These are phyloP conservation scores for Aspergillus olivimuriae DNA, from an alignment of 495 filamentous ascomycete species.

Conservation along the genomic window DNA sequence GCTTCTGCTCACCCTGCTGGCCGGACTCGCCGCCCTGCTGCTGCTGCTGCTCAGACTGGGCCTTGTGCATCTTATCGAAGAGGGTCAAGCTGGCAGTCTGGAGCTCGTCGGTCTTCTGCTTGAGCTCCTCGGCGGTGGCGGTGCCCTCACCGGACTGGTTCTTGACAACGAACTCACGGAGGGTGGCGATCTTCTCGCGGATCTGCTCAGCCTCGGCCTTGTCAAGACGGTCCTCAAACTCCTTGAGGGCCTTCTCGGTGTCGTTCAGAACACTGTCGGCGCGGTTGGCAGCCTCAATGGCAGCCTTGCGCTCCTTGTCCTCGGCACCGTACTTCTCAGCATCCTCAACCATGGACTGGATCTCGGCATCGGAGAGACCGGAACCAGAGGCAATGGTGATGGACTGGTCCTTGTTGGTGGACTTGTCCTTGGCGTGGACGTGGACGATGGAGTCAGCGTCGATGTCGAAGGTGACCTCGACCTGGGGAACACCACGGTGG, in stretches of 20 bases:
- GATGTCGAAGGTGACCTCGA: conserved; percentile 99
- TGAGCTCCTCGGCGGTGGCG: conserved; percentile 82
- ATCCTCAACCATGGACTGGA: conserved; percentile 93
- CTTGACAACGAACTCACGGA: conserved; percentile 90
- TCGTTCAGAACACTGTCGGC: conserved; percentile 95
- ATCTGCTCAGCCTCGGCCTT: conserved; percentile 91
- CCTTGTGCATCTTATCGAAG: conserved; percentile 99
- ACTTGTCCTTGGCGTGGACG: conserved; percentile 98
- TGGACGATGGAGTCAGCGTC: conserved; percentile 98
- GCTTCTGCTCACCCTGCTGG: conserved; percentile 76
- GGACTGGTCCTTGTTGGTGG: conserved; percentile 98
- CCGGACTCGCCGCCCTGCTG: conserved; percentile 43
- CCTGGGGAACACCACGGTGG: conserved; percentile 94
- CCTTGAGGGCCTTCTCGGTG: conserved; percentile 96
- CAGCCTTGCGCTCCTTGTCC: conserved; percentile 94
- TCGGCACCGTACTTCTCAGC: conserved; percentile 92
- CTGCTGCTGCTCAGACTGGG: conserved; percentile 63
- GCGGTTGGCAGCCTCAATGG: conserved; percentile 93
- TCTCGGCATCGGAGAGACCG: conserved; percentile 91
- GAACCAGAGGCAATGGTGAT: conserved; percentile 99
- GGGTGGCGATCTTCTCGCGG: conserved; percentile 82
- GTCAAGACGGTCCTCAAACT: conserved; percentile 91
- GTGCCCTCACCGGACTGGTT: conserved; percentile 87
- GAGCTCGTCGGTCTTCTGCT: conserved; percentile 96
- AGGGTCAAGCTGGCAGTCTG: conserved; percentile 92